These are phyloP conservation scores for Metschnikowia noctiluminum DNA, from an alignment of 805 yeast species.

Conservation along the genomic window DNA sequence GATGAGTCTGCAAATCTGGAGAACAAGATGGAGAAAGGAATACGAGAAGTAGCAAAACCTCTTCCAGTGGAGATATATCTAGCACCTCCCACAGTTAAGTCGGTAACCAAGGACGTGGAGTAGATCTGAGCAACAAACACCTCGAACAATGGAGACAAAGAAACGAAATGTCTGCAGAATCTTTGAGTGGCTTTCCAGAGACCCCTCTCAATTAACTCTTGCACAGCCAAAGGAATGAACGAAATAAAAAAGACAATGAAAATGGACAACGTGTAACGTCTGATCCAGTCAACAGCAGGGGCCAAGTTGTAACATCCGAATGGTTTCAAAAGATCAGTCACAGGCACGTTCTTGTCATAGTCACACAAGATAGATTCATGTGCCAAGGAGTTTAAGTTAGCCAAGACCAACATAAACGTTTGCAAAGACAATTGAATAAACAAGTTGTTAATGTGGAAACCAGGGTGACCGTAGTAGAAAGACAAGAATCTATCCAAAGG, in stretches of 20 bases:
- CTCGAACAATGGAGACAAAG: conserved; percentile 75
- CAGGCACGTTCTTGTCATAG: conserved; percentile 54
- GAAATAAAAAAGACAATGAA: conserved; percentile 72
- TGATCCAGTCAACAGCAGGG: conserved; percentile 73
- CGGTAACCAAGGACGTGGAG: conserved; percentile 65
- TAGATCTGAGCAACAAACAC: conserved; percentile 76
- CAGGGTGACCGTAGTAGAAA: conserved; percentile 83
- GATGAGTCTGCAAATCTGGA: conserved; percentile 65
- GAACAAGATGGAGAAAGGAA: conserved; percentile 61
- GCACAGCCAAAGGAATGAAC: conserved; percentile 71
- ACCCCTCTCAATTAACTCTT: conserved; percentile 75
- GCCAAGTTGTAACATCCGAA: conserved; percentile 66
- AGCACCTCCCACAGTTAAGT: conserved; percentile 76
- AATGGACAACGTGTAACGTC: conserved; percentile 69
- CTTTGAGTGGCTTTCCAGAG: conserved; percentile 65
- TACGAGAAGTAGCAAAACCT: conserved; percentile 74
- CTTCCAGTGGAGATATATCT: conserved; percentile 80
- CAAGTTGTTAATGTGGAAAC: conserved; percentile 77
- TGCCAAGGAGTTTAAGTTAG: conserved; percentile 62
- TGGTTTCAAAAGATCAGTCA: conserved; percentile 61
- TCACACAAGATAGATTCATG: conserved; percentile 60
- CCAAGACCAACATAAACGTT: conserved; percentile 52
- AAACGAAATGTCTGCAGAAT: conserved; percentile 61
- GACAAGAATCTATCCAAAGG: conserved; percentile 77
- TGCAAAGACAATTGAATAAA: conserved; percentile 63